Base-by-base conservation (phyloP, 2,329 filamentous ascomycete species). In the Neopestalotiopsis sp. region DNA sequence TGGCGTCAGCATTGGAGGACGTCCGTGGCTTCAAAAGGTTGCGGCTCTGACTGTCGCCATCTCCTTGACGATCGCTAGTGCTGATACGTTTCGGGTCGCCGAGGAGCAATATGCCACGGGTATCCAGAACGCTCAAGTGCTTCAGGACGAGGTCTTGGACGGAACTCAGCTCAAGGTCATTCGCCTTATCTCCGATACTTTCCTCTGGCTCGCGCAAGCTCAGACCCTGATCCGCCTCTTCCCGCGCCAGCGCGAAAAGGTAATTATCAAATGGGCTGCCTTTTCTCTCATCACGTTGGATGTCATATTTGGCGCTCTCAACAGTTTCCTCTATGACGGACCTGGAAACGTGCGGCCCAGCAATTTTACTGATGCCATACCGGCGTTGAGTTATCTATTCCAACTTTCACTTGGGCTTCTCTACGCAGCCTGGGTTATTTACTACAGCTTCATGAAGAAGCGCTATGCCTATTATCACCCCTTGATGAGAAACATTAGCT, bases 201-300 rank as follows among this genome's bases (percentile, higher is more conserved):
- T 98, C 79, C 86, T 99, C 38, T 98, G 96, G 95, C 89, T 99
- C 52, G 96, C 96, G 1, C 96, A 99, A 81, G 95, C 97, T 1
- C 96, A 99, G 82, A 99, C 96, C 0, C 83, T 99, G 69, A 98
- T 98, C 74, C 92, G 96, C 66, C 86, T 99, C 1, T 99, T 99
- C 74, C 96, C 96, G 7, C 93, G 96, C 42, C 95, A 98, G 77
- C 93, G 97, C 76, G 96, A 99, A 82, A 98, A 98, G 82, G 91
- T 98, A 66, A 93, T 98, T 73, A 99, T 99, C 82, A 98, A 98
- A 83, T 99, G 95, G 95, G 94, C 95, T 17, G 96, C 95, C 1
- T 98, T 98, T 78, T 94, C 92, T 3, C 88, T 99, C 68, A 98
- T 99, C 76, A 89, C 94, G 0, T 87, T 98, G 69, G 95, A 98